A percentile compares a stretch with the other conserved stretches of the same genome.
These are phyloP conservation scores for Calonectria naviculata DNA, from an alignment of 2,329 filamentous ascomycete genomes.

Conservation along the genomic window DNA sequence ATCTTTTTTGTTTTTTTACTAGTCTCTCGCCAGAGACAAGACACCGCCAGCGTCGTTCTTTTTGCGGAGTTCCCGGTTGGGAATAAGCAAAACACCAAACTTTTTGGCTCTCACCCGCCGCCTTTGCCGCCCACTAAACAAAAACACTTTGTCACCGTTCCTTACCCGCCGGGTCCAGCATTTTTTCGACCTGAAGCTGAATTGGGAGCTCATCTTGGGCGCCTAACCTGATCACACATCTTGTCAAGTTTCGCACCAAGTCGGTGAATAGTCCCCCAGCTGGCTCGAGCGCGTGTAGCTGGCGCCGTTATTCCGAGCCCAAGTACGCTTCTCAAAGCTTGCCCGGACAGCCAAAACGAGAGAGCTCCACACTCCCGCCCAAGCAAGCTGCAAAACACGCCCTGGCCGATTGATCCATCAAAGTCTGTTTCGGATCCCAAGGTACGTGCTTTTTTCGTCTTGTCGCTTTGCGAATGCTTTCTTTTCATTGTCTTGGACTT, in stretches of 20 bases:
- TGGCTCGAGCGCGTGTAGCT: constrained; percentile 4
- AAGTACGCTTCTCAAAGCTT: constrained; percentile 1
- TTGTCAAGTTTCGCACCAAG: constrained; percentile 2
- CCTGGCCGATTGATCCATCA: constrained; percentile 14
- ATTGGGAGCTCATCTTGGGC: constrained; percentile 6
- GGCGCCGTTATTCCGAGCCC: not conserved
- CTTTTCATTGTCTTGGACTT: not conserved
- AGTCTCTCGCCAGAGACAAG: not conserved
- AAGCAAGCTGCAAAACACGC: constrained; percentile 20
- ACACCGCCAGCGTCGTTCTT: not conserved
- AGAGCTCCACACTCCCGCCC: constrained; percentile 3
- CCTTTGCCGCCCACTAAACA: constrained; percentile 3
- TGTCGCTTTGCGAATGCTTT: not conserved
- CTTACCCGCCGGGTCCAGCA: not conserved
- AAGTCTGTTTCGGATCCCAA: constrained; percentile 18
- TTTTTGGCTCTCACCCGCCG: not conserved
- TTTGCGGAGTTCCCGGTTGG: not conserved
- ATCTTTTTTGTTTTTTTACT: not conserved
- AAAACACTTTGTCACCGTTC: not conserved
- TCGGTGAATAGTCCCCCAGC: not conserved
- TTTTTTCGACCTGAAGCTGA: constrained; percentile 4
- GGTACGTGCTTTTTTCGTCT: constrained; percentile 22
- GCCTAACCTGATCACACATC: constrained; percentile 9
- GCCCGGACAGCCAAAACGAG: not conserved
- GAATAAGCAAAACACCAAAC: not conserved